Conservation (phyloP, 169 alveolate species). For the Plasmodium coatneyi region DNA sequence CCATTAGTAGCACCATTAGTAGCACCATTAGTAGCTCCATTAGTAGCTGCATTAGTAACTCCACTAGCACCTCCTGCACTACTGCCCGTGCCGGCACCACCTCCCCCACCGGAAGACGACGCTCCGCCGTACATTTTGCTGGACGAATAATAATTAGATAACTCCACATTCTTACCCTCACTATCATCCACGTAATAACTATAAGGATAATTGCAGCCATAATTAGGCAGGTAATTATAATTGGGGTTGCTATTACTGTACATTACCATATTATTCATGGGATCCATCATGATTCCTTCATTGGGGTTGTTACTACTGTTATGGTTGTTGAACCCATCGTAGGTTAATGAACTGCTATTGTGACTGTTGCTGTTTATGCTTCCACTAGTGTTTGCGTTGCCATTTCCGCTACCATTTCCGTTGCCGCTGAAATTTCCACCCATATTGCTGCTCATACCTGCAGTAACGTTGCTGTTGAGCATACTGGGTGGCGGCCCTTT, state of each 20-base stretch:
- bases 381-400: background rate
- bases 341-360: background rate
- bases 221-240: conserved; percentile 27
- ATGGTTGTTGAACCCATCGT: background rate
- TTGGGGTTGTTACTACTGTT: background rate
- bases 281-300: background rate
- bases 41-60: background rate
- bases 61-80: background rate
- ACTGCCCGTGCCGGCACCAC: background rate
- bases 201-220: conserved; percentile 25
- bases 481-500: background rate
- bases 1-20: background rate
- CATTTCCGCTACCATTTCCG: background rate
- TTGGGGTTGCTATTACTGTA: conserved; percentile 16
- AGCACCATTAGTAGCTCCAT: background rate
- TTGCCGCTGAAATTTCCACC: background rate
- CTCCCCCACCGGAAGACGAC: background rate
- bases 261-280: conserved; percentile 40
- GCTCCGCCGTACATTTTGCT: conserved; percentile 16
- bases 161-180: conserved; percentile 38
- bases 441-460: no score
- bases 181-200: conserved; percentile 47
- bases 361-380: background rate
- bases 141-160: conserved; percentile 28
- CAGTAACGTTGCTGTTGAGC: background rate